Evolutionary conservation across 2,329 filamentous ascomycete genomes (phyloP).

Genomic region (Huntiella bhutanensis): DNA sequence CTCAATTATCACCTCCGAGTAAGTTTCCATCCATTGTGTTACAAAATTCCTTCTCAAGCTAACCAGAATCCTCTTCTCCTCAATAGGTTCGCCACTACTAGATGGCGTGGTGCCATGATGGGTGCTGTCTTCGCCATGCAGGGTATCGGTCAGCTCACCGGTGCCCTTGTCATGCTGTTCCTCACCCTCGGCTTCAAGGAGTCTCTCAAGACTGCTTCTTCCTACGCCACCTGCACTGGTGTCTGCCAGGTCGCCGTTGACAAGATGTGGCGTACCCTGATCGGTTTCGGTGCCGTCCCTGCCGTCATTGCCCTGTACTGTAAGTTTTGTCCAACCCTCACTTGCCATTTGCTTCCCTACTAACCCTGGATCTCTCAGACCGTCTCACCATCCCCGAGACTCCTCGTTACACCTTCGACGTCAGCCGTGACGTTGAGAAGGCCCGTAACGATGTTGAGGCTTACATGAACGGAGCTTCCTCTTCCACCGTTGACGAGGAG

Average conservation of each 20-base stretch:
- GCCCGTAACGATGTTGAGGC: slow-evolving; percentile 53
- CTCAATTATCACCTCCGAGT: slow-evolving; percentile 72
- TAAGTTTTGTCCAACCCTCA: slow-evolving; percentile 13
- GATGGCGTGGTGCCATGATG: slow-evolving; percentile 78
- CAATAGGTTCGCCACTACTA: slow-evolving; percentile 49
- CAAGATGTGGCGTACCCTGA: slow-evolving; percentile 72
- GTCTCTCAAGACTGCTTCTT: slow-evolving; percentile 33
- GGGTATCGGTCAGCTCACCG: slow-evolving; percentile 60
- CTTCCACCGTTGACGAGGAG: slow-evolving; percentile 48
- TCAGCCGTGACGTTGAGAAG: slow-evolving; percentile 55
- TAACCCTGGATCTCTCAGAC: slow-evolving; percentile 14
- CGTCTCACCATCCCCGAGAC: slow-evolving; percentile 74
- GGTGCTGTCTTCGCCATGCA: slow-evolving; percentile 75
- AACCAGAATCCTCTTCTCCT: too few relatives aligned
- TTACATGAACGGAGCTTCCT: slow-evolving; percentile 47
- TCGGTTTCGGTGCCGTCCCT: slow-evolving; percentile 65
- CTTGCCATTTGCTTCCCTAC: not conserved
- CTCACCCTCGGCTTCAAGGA: slow-evolving; percentile 53
- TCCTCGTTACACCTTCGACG: slow-evolving; percentile 72
- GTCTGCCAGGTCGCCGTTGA: slow-evolving; percentile 35
- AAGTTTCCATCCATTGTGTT: slow-evolving; percentile 1
- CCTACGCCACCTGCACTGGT: slow-evolving; percentile 32
- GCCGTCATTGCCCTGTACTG: slow-evolving; percentile 67
- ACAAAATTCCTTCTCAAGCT: too few relatives aligned
- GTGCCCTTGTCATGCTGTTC: slow-evolving; percentile 58